Percentiles rank a stretch among this genome's conserved stretches.
Evolutionary conservation across 106 monocot genomes (phyloP).

Genomic region (Alisma plantagoaquatica): DNA sequence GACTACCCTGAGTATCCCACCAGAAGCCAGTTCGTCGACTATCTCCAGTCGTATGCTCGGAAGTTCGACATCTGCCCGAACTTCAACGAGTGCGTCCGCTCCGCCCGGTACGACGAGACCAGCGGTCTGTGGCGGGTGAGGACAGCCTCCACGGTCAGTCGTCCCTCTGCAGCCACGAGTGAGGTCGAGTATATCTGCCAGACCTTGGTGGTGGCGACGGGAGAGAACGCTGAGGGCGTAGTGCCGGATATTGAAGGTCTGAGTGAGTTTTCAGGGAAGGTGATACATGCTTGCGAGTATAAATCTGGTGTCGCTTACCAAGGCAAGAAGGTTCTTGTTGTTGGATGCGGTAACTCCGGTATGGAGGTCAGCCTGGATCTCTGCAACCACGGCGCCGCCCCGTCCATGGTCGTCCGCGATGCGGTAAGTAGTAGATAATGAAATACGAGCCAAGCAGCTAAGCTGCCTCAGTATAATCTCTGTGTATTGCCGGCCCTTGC

Average conservation of each 20-base stretch:
- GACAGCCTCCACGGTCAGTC: background rate
- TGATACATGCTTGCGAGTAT: conserved; percentile 38
- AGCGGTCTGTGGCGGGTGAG: conserved; percentile 18
- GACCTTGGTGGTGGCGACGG: conserved; percentile 55
- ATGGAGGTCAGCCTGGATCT: conserved; percentile 35
- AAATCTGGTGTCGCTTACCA: conserved; percentile 30
- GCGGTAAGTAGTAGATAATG: conserved; percentile 7
- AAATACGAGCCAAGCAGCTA: background rate
- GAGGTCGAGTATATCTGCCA: conserved; percentile 50
- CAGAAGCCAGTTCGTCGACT: conserved; percentile 16
- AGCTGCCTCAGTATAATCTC: background rate
- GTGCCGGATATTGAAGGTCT: conserved; percentile 40
- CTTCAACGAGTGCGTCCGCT: conserved; percentile 15
- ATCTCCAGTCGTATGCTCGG: conserved; percentile 13
- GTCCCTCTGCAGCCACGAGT: background rate
- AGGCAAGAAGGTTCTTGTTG: conserved; percentile 28
- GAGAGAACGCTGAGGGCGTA: conserved; percentile 45
- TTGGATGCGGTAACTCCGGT: conserved; percentile 26
- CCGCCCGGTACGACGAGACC: conserved; percentile 15
- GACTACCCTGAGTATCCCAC: conserved; percentile 35
- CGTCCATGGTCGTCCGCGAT: conserved; percentile 28
- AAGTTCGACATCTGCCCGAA: conserved; percentile 15
- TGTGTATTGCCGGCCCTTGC: background rate
- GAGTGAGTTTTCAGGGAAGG: conserved; percentile 14
- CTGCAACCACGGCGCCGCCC: conserved; percentile 37